These are phyloP conservation scores for Hygrophoropsis aurantiaca DNA, from an alignment of 768 basidiomycete species.

Conservation along the genomic window DNA sequence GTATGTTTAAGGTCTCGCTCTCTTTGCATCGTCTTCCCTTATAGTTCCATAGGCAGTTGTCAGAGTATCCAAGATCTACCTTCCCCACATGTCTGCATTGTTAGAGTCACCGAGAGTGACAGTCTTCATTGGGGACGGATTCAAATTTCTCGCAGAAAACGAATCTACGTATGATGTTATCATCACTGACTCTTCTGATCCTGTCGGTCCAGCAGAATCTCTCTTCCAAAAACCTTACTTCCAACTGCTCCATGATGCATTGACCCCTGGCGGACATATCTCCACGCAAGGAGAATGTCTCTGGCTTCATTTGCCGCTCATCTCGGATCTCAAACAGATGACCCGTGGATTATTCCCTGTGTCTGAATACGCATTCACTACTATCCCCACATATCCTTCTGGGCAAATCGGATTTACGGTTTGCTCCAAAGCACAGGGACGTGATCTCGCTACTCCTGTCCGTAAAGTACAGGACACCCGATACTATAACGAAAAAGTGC, in stretches of 20 bases:
- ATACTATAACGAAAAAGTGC: constrained; percentile 86
- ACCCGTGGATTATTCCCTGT: constrained; percentile 75
- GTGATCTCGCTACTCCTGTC: constrained; percentile 72
- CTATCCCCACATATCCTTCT: constrained; percentile 97
- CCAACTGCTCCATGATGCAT: constrained; percentile 86
- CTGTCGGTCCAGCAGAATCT: constrained; percentile 90
- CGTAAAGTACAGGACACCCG: constrained; percentile 67
- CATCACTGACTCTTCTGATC: constrained; percentile 98
- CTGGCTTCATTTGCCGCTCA: constrained; percentile 91
- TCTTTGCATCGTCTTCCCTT: neutral
- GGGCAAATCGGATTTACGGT: constrained; percentile 96
- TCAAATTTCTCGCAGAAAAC: constrained; percentile 93
- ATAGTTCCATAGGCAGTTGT: constrained; percentile 70
- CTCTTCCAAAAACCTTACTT: constrained; percentile 99
- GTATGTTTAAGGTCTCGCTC: constrained; percentile 32
- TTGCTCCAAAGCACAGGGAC: constrained; percentile 71
- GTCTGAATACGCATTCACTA: constrained; percentile 90
- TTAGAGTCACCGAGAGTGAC: constrained; percentile 78
- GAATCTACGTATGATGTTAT: constrained; percentile 91
- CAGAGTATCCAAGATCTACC: constrained; percentile 88
- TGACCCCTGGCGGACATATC: constrained; percentile 87
- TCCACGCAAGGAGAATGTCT: constrained; percentile 95
- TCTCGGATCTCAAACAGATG: constrained; percentile 69
- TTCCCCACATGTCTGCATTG: constrained; percentile 91
- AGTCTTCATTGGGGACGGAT: constrained; percentile 90